These are phyloP conservation scores for Passiflora organensis DNA, from an alignment of 345 rosid genomes.

Conservation along the genomic window DNA sequence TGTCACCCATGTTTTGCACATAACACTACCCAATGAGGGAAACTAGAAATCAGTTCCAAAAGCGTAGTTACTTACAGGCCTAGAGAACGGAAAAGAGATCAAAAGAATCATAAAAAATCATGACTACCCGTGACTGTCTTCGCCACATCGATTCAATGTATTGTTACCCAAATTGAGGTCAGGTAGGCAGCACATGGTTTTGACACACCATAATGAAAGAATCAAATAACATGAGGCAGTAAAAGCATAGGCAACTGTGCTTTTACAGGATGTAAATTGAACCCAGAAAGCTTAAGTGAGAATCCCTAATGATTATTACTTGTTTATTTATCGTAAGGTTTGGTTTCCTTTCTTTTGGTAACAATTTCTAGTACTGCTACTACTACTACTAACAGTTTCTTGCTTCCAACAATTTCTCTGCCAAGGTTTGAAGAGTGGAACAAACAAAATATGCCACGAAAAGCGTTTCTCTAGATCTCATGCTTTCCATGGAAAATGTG, in stretches of 20 bases:
- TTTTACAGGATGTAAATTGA: too few species aligned
- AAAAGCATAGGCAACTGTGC: too few species aligned
- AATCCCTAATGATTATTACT: too few species aligned
- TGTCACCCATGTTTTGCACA: background rate
- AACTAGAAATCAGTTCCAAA: conserved; percentile 11
- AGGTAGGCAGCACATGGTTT: conserved; percentile 2
- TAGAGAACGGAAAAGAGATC: background rate
- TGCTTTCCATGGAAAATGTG: background rate
- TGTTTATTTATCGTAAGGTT: too few species aligned
- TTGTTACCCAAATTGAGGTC: conserved; percentile 5
- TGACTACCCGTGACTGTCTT: background rate
- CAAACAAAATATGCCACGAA: too few species aligned
- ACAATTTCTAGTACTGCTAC: too few species aligned
- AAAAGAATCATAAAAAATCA: background rate
- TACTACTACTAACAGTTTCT: too few species aligned
- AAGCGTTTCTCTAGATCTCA: background rate
- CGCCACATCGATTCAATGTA: background rate
- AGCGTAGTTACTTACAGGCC: background rate
- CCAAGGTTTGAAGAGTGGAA: conserved; percentile 13
- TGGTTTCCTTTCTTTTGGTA: too few species aligned
- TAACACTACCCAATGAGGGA: conserved; percentile 22
- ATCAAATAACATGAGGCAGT: too few species aligned
- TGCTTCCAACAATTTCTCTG: too few species aligned
- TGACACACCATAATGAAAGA: background rate
- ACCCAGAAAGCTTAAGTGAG: too few species aligned